phyloP scores from a whole-genome alignment of 768 basidiomycete species.

The Phylloporus scabripes region DNA sequence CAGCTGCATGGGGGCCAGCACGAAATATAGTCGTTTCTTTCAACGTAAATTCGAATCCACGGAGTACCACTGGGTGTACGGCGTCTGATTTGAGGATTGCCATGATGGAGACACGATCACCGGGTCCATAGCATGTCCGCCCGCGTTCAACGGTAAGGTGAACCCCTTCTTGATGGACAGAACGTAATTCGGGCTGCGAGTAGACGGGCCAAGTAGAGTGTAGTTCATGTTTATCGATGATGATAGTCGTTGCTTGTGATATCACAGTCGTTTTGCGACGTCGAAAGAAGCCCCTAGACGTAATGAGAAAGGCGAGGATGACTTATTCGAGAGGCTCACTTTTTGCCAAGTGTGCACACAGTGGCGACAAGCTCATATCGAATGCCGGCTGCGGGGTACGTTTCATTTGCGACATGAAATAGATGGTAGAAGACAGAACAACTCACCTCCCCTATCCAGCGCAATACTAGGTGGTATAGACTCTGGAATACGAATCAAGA shows the following conservation, averaged over 20 bases:
- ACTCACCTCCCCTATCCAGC: constrained; percentile 66
- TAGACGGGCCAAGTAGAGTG: constrained; percentile 94
- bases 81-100: constrained; percentile 71
- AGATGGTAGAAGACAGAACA: neutral
- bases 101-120: constrained; percentile 68
- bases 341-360: constrained; percentile 82
- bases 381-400: constrained; percentile 61
- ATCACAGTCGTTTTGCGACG: constrained; percentile 67
- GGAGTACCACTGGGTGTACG: constrained; percentile 62
- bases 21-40: constrained; percentile 74
- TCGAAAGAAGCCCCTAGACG: constrained; percentile 63
- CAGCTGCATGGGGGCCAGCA: constrained; percentile 46
- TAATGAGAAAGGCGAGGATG: neutral
- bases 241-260: constrained; percentile 63
- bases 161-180: constrained; percentile 59
- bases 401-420: neutral
- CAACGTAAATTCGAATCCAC: constrained; percentile 78
- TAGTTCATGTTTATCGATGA: constrained; percentile 90
- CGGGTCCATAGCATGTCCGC: constrained; percentile 80
- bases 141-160: constrained; percentile 71
- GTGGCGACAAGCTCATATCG: constrained; percentile 88
- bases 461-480: constrained; percentile 83
- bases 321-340: constrained; percentile 38
- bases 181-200: constrained; percentile 69
- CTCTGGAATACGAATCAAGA: constrained; percentile 88